Conservation (phyloP, 2,329 filamentous ascomycete species). For the Paradendryphiella salina region DNA sequence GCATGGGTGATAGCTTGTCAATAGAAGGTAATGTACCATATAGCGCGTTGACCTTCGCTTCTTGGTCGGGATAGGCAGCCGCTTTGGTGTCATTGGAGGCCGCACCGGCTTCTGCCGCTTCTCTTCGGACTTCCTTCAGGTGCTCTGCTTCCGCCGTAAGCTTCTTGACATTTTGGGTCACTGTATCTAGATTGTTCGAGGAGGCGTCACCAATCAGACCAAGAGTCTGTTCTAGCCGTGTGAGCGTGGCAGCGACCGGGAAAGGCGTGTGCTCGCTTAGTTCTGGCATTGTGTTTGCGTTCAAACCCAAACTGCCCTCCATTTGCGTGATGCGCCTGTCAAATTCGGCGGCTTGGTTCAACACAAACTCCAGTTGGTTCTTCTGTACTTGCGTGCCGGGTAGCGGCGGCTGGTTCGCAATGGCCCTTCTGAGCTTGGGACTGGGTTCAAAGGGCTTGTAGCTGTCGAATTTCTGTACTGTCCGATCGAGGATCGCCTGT, state of each 20-base stretch:
- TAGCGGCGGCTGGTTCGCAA: slow-evolving; percentile 38
- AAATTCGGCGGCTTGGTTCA: slow-evolving; percentile 84
- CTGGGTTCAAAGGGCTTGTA: slow-evolving; percentile 38
- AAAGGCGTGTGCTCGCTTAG: slow-evolving; percentile 54
- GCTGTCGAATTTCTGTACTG: slow-evolving; percentile 41
- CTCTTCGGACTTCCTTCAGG: slow-evolving; percentile 59
- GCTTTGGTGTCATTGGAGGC: slow-evolving; percentile 17
- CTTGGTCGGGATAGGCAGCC: slow-evolving; percentile 65
- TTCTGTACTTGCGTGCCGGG: slow-evolving; percentile 41
- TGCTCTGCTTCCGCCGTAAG: slow-evolving; percentile 73
- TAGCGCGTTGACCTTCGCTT: slow-evolving; percentile 85
- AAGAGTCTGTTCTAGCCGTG: slow-evolving; percentile 79
- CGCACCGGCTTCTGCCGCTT: slow-evolving; percentile 25
- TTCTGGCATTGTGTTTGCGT: slow-evolving; percentile 67
- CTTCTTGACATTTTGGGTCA: slow-evolving; percentile 70
- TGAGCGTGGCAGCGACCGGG: slow-evolving; percentile 80
- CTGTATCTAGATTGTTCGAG: slow-evolving; percentile 71
- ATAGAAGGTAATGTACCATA: slow-evolving; percentile 89
- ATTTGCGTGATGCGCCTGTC: slow-evolving; percentile 77
- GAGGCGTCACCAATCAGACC: slow-evolving; percentile 72
- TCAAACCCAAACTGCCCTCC: slow-evolving; percentile 80
- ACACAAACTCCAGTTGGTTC: slow-evolving; percentile 58
- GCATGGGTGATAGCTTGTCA: slow-evolving; percentile 78
- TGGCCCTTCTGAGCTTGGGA: slow-evolving; percentile 31
- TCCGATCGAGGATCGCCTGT: slow-evolving; percentile 43